Evolutionary conservation across 1,139 yeast species (phyloP).

Genomic region (Yamadazyma sp.): DNA sequence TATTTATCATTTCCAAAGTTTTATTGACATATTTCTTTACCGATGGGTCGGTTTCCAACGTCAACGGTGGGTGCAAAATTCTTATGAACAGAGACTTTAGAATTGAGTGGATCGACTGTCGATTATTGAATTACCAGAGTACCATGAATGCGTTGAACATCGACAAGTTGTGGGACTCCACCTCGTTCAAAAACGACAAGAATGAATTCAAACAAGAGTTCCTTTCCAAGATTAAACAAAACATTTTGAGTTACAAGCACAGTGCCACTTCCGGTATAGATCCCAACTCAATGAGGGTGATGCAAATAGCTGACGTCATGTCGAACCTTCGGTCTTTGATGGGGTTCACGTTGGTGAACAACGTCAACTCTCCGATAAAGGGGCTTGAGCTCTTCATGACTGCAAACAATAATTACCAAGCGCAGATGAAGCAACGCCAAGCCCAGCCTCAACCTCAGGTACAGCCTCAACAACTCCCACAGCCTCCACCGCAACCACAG

Average conservation of each 20-base stretch:
- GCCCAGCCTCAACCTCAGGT: conserved; percentile 8
- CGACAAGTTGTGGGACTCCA: conserved; percentile 17
- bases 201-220: conserved; percentile 27
- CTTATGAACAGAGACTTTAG: conserved; percentile 61
- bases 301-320: conserved; percentile 80
- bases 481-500: no score
- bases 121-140: conserved; percentile 35
- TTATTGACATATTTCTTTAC: conserved; percentile 54
- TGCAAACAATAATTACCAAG: conserved; percentile 26
- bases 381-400: conserved; percentile 55
- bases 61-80: conserved; percentile 59
- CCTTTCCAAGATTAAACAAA: conserved; percentile 22
- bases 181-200: conserved; percentile 13
- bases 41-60: conserved; percentile 70
- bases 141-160: conserved; percentile 25
- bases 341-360: conserved; percentile 50
- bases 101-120: conserved; percentile 72
- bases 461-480: no score
- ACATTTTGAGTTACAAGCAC: conserved; percentile 25
- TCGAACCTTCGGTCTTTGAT: conserved; percentile 64
- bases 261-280: conserved; percentile 47
- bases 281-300: conserved; percentile 56
- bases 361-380: conserved; percentile 53
- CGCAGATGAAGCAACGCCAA: conserved; percentile 14
- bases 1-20: conserved; percentile 60